Base-by-base conservation (phyloP, 2,329 filamentous ascomycete genomes). In the Paramyrothecium roridum region DNA sequence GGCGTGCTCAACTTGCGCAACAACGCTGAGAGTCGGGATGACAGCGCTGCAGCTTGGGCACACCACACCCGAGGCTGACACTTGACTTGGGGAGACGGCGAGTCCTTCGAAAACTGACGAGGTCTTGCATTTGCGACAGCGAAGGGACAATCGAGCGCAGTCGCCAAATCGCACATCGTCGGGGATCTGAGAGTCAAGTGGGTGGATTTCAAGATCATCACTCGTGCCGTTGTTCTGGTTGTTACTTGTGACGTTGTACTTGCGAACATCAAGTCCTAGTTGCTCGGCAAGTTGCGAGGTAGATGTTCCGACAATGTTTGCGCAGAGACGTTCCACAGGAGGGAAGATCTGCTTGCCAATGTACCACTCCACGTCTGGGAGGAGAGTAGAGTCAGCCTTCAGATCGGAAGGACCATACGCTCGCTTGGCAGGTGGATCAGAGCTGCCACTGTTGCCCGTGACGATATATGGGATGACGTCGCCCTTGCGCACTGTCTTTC, bases 311-410 rank as follows among this genome's bases (percentile, higher is more conserved):
- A 85, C 85, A 65, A 99, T 97, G 57, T 96, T 96, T 58, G 93
- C 95, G 70, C 95, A 99, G 21, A 99, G 86, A 81, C 95, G 91
- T 76, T 99, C 95, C 23, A 99, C 95, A 0, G 95, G 95, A 12
- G 95, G 95, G 74, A 99, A 91, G 56, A 99, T 97, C 73, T 99
- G 95, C 78, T 99, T 99, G 77, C 91, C 89, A 43, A 99, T 85
- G 72, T 99, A 99, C 84, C 93, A 98, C 69, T 99, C 95, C n/a
- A 97, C 84, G 67, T 99, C 95, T 2, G 93, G 91, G 56, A 88
- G 82, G 8, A 99, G 81, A 1, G 79, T 87, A 1, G 88, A 86
- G 62, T 90, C 89, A 17, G 84, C 68, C 67, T 95, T 96, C 56
- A 90, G 77, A 70, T 99, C 95, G 55, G 92, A 88, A 1, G 91